These are phyloP conservation scores for Colletotrichum trifolii DNA, from an alignment of 2,329 filamentous ascomycete species.

Conservation along the genomic window DNA sequence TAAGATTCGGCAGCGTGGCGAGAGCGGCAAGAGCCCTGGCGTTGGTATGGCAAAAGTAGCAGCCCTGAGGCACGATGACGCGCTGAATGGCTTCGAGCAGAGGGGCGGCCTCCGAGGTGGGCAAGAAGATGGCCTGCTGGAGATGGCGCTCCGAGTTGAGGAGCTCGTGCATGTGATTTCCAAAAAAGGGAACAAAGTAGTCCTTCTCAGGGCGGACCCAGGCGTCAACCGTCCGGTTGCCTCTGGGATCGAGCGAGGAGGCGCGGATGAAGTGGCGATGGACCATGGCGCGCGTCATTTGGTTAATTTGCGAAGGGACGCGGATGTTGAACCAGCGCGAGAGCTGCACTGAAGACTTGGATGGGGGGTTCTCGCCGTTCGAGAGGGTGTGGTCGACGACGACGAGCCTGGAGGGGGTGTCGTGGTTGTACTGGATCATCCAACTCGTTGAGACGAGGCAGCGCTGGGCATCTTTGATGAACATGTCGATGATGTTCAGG, in stretches of 20 bases:
- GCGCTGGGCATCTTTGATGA: not conserved
- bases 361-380: not conserved
- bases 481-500: not conserved
- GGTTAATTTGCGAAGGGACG: not conserved
- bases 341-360: not conserved
- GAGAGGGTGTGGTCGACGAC: not conserved
- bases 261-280: slow-evolving; percentile 7
- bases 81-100: slow-evolving; percentile 1
- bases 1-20: slow-evolving; percentile 11
- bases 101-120: not conserved
- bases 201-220: slow-evolving; percentile 32
- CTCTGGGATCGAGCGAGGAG: not conserved
- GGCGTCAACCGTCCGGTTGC: not conserved
- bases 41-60: slow-evolving; percentile 9
- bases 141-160: not conserved
- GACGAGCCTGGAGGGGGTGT: not conserved
- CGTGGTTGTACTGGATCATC: slow-evolving; percentile 1
- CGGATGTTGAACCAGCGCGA: not conserved
- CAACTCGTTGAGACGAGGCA: not conserved
- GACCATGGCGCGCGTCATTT: slow-evolving; percentile 2
- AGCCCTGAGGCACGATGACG: not conserved
- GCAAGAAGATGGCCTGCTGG: not conserved
- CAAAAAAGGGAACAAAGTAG: slow-evolving; percentile 40
- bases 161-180: slow-evolving; percentile 26
- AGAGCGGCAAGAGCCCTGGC: not conserved